Evolutionary conservation across 495 filamentous ascomycete genomes (phyloP), one percentile per base, ranked within the genome.

Genomic region (Friedmanniomyces simplex): DNA sequence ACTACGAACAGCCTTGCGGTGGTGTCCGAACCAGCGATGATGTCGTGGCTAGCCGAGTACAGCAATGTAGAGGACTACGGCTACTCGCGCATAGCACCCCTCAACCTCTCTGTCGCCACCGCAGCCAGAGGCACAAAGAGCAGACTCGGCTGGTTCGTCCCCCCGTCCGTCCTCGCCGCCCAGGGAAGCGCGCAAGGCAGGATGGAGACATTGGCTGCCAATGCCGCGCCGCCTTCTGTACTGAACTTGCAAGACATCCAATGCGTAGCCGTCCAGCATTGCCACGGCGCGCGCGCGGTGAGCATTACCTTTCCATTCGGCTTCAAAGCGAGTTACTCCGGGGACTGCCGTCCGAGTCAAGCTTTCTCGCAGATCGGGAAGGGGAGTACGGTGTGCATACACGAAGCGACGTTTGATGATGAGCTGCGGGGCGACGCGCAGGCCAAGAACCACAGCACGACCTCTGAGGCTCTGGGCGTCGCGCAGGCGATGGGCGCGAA

Each of bases 391-490:
- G 73, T 98, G 2, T 77, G 96, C 1, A 80, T 98, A 50, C 93
- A 98, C 74, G 93, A 98, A 76, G 90, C 91, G 57, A 98, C 93
- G 0, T 98, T 98, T 63, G 86, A 91, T 37, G 85, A 95, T 61
- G 86, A 93, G 63, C 76, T 95, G 50, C 41, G 66, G 14, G 82
- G 78, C 3, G 88, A 94, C 50, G 93, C 93, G 12, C 66, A 77
- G 1, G 88, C 87, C 36, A 98, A 98, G 78, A 91, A 85, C 65
- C 93, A 98, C 70, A 86, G 78, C 20, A 98, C 93, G 7, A 83
- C 84, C 37, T 74, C 78, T 16, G 93, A 97, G 71, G 93, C 93
- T 14, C 74, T 98, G 14, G 79, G 76, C 41, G 78, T 96, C 5
- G 94, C 83, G 24, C 77, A 76, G 25, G 70, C 70, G 26, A 98